These are phyloP conservation scores for Phytophthora constricta DNA, from an alignment of 352 stramenopile genomes.

Conservation along the genomic window DNA sequence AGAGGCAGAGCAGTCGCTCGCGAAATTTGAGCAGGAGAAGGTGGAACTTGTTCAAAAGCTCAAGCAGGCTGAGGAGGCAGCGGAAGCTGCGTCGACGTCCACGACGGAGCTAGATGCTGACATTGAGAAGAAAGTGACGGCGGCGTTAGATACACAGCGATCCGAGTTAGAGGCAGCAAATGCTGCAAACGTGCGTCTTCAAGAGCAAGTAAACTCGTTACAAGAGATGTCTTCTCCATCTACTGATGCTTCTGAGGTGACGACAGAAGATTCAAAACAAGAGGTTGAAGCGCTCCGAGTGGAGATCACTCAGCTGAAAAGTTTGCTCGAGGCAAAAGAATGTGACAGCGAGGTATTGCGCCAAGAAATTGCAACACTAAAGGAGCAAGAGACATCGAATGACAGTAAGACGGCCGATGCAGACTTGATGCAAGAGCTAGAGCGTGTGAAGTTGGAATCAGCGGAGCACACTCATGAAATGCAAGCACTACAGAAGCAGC, in stretches of 20 bases:
- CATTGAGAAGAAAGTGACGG: conserved; percentile 17
- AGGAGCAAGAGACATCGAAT: conserved; percentile 20
- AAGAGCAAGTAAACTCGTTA: conserved; percentile 26
- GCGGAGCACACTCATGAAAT: conserved; percentile 54
- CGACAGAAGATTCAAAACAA: conserved; percentile 14
- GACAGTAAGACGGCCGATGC: conserved; percentile 24
- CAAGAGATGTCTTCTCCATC: not conserved
- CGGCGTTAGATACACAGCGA: conserved; percentile 15
- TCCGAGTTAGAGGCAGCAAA: conserved; percentile 18
- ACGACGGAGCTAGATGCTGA: conserved; percentile 6
- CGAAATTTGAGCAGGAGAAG: conserved; percentile 28
- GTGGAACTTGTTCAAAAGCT: conserved; percentile 18
- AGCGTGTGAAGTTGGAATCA: conserved; percentile 63
- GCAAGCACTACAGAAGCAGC: conserved; percentile 50
- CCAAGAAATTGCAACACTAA: conserved; percentile 35
- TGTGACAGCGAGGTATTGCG: conserved; percentile 29
- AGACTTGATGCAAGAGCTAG: conserved; percentile 60
- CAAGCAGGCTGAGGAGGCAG: conserved; percentile 18
- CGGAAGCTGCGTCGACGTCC: not conserved
- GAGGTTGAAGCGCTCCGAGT: conserved; percentile 22
- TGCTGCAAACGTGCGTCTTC: conserved; percentile 20
- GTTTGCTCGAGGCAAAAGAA: conserved; percentile 23
- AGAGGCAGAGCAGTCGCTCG: conserved; percentile 10
- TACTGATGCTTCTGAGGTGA: not conserved
- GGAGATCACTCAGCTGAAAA: conserved; percentile 27